phyloP scores from a whole-genome alignment of 768 basidiomycete genomes.

The Phaffia tasmanica region DNA sequence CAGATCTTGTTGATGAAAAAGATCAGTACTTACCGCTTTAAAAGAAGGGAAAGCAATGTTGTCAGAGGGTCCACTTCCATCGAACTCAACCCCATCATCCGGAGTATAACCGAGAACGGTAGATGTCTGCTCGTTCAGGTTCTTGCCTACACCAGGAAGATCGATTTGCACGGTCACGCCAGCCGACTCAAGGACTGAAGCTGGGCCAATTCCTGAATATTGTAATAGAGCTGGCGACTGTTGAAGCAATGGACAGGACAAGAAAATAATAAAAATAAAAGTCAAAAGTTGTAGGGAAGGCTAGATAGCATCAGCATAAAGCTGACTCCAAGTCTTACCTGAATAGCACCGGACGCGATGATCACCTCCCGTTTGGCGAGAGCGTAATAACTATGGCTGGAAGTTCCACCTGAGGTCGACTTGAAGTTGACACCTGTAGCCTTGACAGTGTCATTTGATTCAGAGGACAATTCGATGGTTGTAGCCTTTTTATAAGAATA shows the following conservation, averaged over 20 bases:
- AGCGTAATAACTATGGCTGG: conserved; percentile 42
- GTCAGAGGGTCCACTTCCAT: conserved; percentile 7
- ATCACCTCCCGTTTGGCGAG: conserved; percentile 44
- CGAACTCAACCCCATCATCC: conserved; percentile 6
- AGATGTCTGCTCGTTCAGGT: conserved; percentile 46
- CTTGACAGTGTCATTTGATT: conserved; percentile 8
- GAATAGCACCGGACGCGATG: conserved; percentile 44
- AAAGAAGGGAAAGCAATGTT: conserved; percentile 19
- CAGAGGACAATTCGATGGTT: neutral
- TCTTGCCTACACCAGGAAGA: conserved; percentile 53
- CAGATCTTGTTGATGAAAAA: too few relatives aligned
- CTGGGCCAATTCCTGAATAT: conserved; percentile 51
- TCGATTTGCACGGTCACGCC: conserved; percentile 43
- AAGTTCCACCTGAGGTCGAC: conserved; percentile 29
- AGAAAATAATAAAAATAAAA: neutral
- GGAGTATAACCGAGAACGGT: conserved; percentile 19
- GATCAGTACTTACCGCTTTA: neutral
- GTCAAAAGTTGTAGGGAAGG: neutral
- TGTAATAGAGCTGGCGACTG: conserved; percentile 48
- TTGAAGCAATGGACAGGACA: conserved; percentile 29
- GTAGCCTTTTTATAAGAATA: neutral
- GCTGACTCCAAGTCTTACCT: neutral
- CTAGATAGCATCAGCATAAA: neutral
- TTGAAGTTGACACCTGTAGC: conserved; percentile 45
- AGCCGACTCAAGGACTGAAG: conserved; percentile 45